These are phyloP conservation scores for Melocanna baccifera DNA, from an alignment of 176 grass and related monocot species.

Conservation along the genomic window DNA sequence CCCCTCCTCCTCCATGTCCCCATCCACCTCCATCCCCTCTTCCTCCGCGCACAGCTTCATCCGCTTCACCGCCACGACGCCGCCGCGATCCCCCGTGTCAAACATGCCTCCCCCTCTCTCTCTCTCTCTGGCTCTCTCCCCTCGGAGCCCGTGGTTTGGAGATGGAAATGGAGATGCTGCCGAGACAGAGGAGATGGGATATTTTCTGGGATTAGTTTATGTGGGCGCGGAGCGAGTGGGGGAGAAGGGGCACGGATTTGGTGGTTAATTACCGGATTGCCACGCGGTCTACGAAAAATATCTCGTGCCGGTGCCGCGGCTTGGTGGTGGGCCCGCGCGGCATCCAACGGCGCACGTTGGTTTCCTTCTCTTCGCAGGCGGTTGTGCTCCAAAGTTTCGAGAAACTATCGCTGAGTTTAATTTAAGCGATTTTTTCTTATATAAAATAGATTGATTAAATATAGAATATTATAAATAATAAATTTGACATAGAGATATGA, in stretches of 20 bases:
- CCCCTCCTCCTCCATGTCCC: neutral
- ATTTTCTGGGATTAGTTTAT: constrained; percentile 22
- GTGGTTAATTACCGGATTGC: constrained; percentile 28
- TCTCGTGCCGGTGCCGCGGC: neutral
- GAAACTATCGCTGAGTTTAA: too few species aligned
- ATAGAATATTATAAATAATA: too few species aligned
- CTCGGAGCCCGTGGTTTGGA: constrained; percentile 1
- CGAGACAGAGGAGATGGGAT: neutral
- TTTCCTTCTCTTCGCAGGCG: neutral
- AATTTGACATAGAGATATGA: too few species aligned
- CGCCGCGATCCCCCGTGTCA: constrained; percentile 5
- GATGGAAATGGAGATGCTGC: constrained; percentile 11
- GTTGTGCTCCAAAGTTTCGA: too few species aligned
- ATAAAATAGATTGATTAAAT: too few species aligned
- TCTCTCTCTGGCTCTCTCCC: constrained; percentile 25
- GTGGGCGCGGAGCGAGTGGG: neutral
- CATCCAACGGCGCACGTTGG: neutral
- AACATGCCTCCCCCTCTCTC: constrained; percentile 30
- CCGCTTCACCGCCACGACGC: constrained; percentile 47
- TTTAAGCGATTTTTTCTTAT: too few species aligned
- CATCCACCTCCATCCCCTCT: constrained; percentile 34
- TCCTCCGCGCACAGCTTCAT: constrained; percentile 50
- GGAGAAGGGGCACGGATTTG: neutral
- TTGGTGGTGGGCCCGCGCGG: neutral
- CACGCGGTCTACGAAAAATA: constrained; percentile 18